phyloP scores from a whole-genome alignment of 2,329 filamentous ascomycete species.

The Orbilia javanica region DNA sequence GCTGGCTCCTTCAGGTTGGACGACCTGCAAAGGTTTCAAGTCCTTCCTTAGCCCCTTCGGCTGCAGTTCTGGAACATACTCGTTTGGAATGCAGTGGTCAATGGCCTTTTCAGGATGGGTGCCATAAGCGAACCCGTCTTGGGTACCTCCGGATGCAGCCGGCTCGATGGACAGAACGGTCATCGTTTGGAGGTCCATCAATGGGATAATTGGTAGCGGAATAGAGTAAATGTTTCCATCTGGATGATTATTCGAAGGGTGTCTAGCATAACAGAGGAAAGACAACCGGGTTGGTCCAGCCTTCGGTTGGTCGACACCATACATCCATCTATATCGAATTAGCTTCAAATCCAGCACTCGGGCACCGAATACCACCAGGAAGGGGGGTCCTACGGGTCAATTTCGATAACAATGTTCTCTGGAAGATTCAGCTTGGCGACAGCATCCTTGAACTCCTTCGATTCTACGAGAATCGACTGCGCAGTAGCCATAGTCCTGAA shows the following conservation, averaged over 20 bases:
- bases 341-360: constrained; percentile 70
- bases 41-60: constrained; percentile 68
- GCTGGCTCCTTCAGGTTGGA: constrained; percentile 77
- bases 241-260: constrained; percentile 66
- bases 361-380: constrained; percentile 68
- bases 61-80: constrained; percentile 71
- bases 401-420: constrained; percentile 66
- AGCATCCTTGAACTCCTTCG: constrained; percentile 68
- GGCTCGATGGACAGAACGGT: constrained; percentile 72
- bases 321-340: constrained; percentile 76
- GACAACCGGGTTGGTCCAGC: constrained; percentile 68
- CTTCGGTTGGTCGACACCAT: constrained; percentile 67
- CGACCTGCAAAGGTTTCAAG: constrained; percentile 78
- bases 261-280: constrained; percentile 68
- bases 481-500: constrained; percentile 61
- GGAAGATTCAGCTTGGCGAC: constrained; percentile 68
- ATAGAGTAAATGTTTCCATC: constrained; percentile 75
- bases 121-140: constrained; percentile 68
- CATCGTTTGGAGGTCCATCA: constrained; percentile 72
- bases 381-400: constrained; percentile 70
- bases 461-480: constrained; percentile 63
- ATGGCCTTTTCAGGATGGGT: constrained; percentile 68
- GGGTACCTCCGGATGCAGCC: constrained; percentile 69
- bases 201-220: constrained; percentile 72
- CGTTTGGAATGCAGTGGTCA: constrained; percentile 65